phyloP scores from a whole-genome alignment of 1,139 yeast genomes.

The Kurtzmaniella quercitrusa region DNA sequence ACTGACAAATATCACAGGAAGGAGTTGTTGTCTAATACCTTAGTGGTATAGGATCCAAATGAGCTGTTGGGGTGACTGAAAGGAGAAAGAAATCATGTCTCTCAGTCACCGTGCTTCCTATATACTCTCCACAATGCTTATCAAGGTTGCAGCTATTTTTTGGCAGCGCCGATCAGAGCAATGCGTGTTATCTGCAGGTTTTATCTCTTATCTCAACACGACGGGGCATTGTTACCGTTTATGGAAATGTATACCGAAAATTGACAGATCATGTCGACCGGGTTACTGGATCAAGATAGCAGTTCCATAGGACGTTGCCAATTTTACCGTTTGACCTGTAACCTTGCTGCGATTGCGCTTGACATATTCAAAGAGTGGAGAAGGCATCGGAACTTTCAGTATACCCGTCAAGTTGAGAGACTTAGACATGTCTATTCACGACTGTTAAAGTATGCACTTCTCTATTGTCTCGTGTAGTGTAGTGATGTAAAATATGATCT shows the following conservation, averaged over 20 bases:
- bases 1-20: no score
- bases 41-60: no score
- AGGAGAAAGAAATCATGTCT: neutral
- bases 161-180: neutral
- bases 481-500: no score
- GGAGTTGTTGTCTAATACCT: no score
- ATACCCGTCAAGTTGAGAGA: no score
- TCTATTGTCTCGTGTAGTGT: no score
- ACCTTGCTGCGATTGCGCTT: neutral
- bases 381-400: no score
- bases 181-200: neutral
- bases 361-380: no score
- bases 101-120: neutral
- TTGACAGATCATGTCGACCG: neutral
- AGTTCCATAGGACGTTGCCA: neutral
- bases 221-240: neutral
- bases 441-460: no score
- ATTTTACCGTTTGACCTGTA: no score
- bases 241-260: neutral
- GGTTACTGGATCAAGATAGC: neutral
- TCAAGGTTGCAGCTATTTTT: neutral
- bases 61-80: neutral
- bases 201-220: neutral
- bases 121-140: neutral
- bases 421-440: no score